A percentile compares a stretch with the other conserved stretches of the same genome.
phyloP scores from a whole-genome alignment of 148 eudicot genomes.

The Rhododendron ferrugineum region DNA sequence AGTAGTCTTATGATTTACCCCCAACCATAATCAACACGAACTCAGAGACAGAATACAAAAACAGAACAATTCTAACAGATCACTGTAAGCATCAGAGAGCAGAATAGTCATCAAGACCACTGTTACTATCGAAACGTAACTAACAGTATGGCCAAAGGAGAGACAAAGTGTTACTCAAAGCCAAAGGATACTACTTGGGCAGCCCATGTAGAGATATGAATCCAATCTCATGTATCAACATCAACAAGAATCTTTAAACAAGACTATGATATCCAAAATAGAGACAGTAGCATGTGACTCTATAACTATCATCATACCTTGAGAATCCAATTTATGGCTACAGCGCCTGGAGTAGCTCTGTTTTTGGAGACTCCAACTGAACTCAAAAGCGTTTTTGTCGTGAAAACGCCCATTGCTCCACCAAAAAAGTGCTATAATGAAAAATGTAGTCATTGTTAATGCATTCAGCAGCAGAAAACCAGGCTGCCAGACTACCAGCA shows the following conservation, averaged over 20 bases:
- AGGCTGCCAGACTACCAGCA: background rate
- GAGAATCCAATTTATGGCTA: conserved; percentile 96
- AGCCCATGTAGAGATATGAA: background rate
- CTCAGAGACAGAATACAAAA: background rate
- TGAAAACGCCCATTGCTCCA: conserved; percentile 99
- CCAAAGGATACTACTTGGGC: background rate
- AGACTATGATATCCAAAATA: background rate
- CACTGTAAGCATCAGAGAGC: background rate
- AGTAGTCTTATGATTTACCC: background rate
- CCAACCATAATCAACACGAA: background rate
- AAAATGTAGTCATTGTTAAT: conserved; percentile 7
- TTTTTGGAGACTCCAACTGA: conserved; percentile 84
- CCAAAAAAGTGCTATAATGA: conserved; percentile 84
- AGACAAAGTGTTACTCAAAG: background rate
- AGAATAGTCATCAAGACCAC: background rate
- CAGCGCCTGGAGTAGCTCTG: conserved; percentile 73
- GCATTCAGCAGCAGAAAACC: background rate
- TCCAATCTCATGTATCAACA: background rate
- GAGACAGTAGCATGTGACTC: background rate
- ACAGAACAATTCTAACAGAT: background rate
- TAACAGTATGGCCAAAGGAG: background rate
- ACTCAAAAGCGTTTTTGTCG: conserved; percentile 76
- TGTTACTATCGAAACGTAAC: background rate
- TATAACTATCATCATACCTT: conserved; percentile 45
- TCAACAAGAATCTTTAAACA: background rate